Base-by-base conservation (phyloP, 1,284 basidiomycete species). In the Somion occarium region DNA sequence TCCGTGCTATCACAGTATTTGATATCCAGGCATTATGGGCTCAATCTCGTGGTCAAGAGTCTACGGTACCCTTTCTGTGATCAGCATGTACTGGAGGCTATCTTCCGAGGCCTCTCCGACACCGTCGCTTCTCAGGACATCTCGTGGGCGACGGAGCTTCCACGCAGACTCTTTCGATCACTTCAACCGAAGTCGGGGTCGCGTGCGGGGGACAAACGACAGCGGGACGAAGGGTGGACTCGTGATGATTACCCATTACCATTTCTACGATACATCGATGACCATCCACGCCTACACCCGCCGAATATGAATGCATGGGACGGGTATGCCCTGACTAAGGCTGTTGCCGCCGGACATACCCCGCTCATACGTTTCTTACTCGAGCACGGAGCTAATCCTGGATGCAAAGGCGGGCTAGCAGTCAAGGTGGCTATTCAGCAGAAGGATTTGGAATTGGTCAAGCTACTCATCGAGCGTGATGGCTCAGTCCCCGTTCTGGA, bases 291-390 rank as follows among this genome's bases (percentile, higher is more conserved):
- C 1, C 61, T 79, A 9, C 65, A 64, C 5, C 60, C 59, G 51
- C 79, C 70, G 27, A 71, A 81, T 27, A 59, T 75, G 7, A 80
- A 92, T 63, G 76, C 84, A 4, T 74, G 86, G 64, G 74, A 80
- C 1, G 91, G 91, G 1, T 94, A 93, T 59, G 83, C 87, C 0
- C 77, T 95, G 26, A 82, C 82, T 7, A 83, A 80, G 53, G 88
- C 91, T 1, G 88, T 91, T 0, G 73, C 84, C 43, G 80, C 78
- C 0, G 71, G 73, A 12, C 85, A 85, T 57, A 58, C 75, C 0
- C 80, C 82, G 1, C 76, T 94, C 3, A 73, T 92, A 2, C 71
- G 67, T 38, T 85, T 88, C 55, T 73, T 95, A 5, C 78, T 95
- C 43, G 68, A 72, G 1, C 70, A 82, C n/a, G 86, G 82, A 2